Conservation (phyloP, 306 rosid genomes). For the Medicago arabica region DNA sequence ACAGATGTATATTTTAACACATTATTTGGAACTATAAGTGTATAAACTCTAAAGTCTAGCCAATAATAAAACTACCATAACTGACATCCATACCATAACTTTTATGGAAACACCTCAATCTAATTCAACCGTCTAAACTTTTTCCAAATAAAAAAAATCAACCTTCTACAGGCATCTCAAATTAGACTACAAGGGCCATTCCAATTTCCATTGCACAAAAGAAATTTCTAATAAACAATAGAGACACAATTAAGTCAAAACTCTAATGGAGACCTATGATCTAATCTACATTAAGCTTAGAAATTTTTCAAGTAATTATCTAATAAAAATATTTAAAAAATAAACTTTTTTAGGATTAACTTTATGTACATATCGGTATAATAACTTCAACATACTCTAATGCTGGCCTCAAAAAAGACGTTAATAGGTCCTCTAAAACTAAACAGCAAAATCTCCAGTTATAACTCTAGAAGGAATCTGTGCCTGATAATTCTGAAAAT, state of each 20-base stretch:
- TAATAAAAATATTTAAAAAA: no score
- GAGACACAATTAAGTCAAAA: neutral
- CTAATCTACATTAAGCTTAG: neutral
- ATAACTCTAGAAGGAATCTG: neutral
- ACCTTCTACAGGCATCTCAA: no score
- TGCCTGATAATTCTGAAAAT: neutral
- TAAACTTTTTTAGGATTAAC: no score
- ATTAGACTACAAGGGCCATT: neutral
- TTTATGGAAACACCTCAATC: no score
- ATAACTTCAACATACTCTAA: neutral
- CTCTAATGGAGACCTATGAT: neutral
- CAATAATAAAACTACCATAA: no score
- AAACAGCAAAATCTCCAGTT: slow-evolving; percentile 1
- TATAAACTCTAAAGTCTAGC: no score
- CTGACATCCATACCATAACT: no score
- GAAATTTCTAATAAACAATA: neutral
- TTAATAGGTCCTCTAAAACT: slow-evolving; percentile 3
- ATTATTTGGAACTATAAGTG: no score
- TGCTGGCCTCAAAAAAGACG: neutral
- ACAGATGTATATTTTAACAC: no score
- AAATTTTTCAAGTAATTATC: neutral
- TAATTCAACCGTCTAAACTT: no score
- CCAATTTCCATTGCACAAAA: neutral
- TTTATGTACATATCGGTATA: no score
- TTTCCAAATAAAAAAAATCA: no score